Evolutionary conservation across 2,329 filamentous ascomycete genomes (phyloP), one percentile per base, ranked within the genome.

Genomic region (Esteya vermicola): DNA sequence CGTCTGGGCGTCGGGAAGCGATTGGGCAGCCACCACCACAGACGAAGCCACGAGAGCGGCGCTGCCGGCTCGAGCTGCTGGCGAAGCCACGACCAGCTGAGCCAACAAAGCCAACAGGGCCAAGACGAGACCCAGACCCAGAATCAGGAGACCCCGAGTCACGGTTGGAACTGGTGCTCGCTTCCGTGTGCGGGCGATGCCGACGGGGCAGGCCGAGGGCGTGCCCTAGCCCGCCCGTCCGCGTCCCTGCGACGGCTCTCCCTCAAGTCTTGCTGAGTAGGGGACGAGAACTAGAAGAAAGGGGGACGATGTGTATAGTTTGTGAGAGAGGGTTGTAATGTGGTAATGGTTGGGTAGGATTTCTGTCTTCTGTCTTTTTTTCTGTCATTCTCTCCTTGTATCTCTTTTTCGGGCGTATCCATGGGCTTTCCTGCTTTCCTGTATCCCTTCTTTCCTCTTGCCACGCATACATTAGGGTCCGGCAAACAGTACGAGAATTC

Each of bases 281-380:
- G n/a, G n/a, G n/a, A n/a, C n/a, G n/a, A n/a, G n/a, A n/a, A n/a
- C n/a, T n/a, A n/a, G n/a, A n/a, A n/a, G n/a, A n/a, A n/a, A n/a
- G n/a, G n/a, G n/a, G n/a, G n/a, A n/a, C 14, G 5, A 14, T 36
- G 22, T 36, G 22, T n/a, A 10, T 27, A 26, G 18, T n/a, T 36
- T 36, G 14, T 26, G 8, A 13, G 10, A 7, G n/a, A 21, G 10
- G 21, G 36, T 23, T 32, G 9, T 38, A 38, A 38, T 38, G 36
- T 31, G 19, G 34, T 38, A 38, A 38, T 38, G 36, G 36, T 38
- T 38, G 36, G 36, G 36, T 38, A 38, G n/a, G 28, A 31, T 16
- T n/a, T 31, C 18, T 22, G 20, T 33, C 20, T 21, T 33, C 9
- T 33, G 3, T 21, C 21, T 20, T 33, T 33, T 5, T 10, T 32